A percentile compares a stretch with the other conserved stretches of the same genome.
phyloP scores from a whole-genome alignment of 345 rosid species.

The Rhodamnia argentea region DNA sequence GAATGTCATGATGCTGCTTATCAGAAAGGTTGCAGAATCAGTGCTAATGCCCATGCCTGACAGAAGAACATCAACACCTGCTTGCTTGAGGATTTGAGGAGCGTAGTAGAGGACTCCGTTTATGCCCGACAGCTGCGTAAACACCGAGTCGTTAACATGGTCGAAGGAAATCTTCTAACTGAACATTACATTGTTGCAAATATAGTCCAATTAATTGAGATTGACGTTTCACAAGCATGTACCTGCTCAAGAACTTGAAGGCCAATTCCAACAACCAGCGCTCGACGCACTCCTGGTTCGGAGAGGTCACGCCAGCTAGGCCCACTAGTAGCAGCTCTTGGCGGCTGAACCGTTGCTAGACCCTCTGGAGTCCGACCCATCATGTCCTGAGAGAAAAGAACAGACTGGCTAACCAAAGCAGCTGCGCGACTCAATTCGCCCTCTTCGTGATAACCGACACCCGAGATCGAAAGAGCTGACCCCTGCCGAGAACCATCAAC shows the following conservation, averaged over 20 bases:
- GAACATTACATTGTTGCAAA: not conserved
- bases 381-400: constrained; percentile 1
- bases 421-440: constrained; percentile 11
- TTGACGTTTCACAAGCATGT: not conserved
- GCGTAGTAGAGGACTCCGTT: constrained; percentile 31
- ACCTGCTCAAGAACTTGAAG: constrained; percentile 35
- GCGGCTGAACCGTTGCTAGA: not conserved
- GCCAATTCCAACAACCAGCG: constrained; percentile 29
- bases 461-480: constrained; percentile 6
- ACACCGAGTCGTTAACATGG: not conserved
- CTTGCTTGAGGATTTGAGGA: constrained; percentile 34
- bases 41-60: constrained; percentile 18
- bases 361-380: not conserved
- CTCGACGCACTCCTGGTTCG: constrained; percentile 35
- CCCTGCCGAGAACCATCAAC: constrained; percentile 1
- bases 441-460: not conserved
- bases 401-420: constrained; percentile 25
- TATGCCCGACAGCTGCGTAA: constrained; percentile 19
- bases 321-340: constrained; percentile 1
- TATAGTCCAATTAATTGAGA: not conserved
- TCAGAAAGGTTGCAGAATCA: constrained; percentile 26
- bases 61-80: constrained; percentile 27
- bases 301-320: constrained; percentile 9
- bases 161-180: not conserved
- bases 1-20: constrained; percentile 15